Conservation (phyloP, 805 yeast genomes). For the Jamesozyma lodderae region DNA sequence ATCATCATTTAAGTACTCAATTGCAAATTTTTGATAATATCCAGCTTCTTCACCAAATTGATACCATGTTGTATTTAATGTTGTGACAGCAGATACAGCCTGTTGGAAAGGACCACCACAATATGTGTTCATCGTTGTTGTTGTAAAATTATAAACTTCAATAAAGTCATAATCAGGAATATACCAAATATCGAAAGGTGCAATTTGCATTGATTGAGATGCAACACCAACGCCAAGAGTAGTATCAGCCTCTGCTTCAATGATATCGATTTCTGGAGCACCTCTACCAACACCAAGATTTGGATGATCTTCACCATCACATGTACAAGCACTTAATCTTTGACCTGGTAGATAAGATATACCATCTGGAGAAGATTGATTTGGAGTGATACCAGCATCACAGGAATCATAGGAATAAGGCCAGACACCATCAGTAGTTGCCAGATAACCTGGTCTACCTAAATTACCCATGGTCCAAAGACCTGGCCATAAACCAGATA, state of each 20-base stretch:
- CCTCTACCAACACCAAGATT: conserved; percentile 84
- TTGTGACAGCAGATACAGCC: conserved; percentile 77
- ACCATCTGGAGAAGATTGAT: conserved; percentile 87
- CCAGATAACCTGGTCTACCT: conserved; percentile 84
- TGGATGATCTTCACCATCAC: conserved; percentile 80
- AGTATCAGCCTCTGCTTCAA: conserved; percentile 74
- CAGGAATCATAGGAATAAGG: conserved; percentile 82
- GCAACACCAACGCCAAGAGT: conserved; percentile 56
- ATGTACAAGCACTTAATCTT: conserved; percentile 64
- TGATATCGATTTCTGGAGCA: conserved; percentile 88
- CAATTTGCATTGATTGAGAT: conserved; percentile 86
- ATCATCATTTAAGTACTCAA: conserved; percentile 67
- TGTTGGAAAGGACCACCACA: conserved; percentile 92
- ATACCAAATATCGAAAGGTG: conserved; percentile 94
- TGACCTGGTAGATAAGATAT: conserved; percentile 83
- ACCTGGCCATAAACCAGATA: conserved; percentile 93
- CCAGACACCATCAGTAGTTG: conserved; percentile 90
- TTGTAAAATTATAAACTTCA: conserved; percentile 56
- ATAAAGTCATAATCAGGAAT: conserved; percentile 77
- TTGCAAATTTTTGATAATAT: conserved; percentile 63
- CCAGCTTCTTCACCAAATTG: conserved; percentile 46
- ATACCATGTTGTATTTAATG: conserved; percentile 77
- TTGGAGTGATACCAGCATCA: conserved; percentile 92
- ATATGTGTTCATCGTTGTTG: conserved; percentile 78
- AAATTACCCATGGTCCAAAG: conserved; percentile 90